Base-by-base conservation (phyloP, 495 filamentous ascomycete species). In the Evernia prunastri region DNA sequence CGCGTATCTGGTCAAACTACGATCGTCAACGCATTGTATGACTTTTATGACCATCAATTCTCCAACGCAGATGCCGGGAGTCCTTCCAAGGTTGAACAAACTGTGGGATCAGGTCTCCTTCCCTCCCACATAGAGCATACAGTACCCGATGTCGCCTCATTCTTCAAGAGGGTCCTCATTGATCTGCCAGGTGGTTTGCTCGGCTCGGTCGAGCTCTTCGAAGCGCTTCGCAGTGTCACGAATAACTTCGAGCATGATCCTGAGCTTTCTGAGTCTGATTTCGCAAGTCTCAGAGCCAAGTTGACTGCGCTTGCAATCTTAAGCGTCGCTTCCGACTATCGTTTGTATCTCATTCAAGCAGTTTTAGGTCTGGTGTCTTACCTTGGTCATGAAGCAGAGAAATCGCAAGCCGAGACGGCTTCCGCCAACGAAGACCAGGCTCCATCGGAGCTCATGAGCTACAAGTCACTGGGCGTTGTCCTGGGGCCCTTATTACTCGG, bases 111-210 rank as follows among this genome's bases (percentile, higher is more conserved):
- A 20, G 67, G 67, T 45, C 59, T 59, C 33, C 60, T 72, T 45
- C 70, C 67, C 36, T 29, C 49, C 20, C 64, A 66, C 40, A 61
- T 69, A 54, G 60, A 63, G 31, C 56, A 57, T 35, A 60, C 60
- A 7, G 76, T 86, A n/a, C 84, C 89, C 60, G 87, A 89, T 75
- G 84, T 92, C 11, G 88, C 86, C 1, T 87, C 86, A 56, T 78
- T 84, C 13, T 87, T 93, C 74, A 91, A 89, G 69, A 82, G 81
- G 35, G 74, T 94, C 10, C 73, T 94, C 20, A 78, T 82, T 11
- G 87, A 86, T 8, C 73, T 94, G 2, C 90, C 89, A 0, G 86
- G 84, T 2, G 90, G 90, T 2, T 85, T 93, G 43, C 76, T 94
- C 15, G 90, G 89, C 18, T 88, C 87, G 31, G 68, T 82, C 42